These are phyloP conservation scores for Arbutus unedo DNA, from an alignment of 148 eudicot species.

Conservation along the genomic window DNA sequence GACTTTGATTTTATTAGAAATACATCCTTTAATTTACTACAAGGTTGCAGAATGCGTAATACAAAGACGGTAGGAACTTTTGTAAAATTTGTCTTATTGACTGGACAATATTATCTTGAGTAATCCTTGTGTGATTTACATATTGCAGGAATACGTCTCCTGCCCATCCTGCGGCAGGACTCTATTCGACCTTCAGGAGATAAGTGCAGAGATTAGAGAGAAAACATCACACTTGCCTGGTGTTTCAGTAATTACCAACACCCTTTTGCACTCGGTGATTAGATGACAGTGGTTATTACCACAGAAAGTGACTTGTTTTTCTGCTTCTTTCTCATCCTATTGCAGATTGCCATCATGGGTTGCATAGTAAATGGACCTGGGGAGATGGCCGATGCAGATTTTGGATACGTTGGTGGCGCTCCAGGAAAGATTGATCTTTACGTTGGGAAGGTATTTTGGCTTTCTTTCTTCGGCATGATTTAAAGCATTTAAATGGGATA, in stretches of 20 bases:
- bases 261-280: conserved; percentile 13
- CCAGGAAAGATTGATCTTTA: conserved; percentile 98
- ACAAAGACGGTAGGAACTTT: conserved; percentile 73
- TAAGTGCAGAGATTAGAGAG: conserved; percentile 91
- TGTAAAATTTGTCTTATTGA: neutral
- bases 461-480: neutral
- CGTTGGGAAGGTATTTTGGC: conserved; percentile 72
- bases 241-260: conserved; percentile 72
- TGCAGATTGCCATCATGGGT: conserved; percentile 98
- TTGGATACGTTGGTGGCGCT: conserved; percentile 97
- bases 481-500: neutral
- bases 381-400: conserved; percentile 99
- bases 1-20: conserved; percentile 87
- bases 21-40: conserved; percentile 94
- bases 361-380: conserved; percentile 99
- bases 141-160: conserved; percentile 89
- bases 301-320: neutral
- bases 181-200: conserved; percentile 91
- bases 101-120: neutral
- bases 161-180: conserved; percentile 99
- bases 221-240: conserved; percentile 98
- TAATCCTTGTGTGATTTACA: neutral
- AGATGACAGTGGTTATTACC: neutral
- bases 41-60: conserved; percentile 99
- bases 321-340: conserved; percentile 12